phyloP scores from a whole-genome alignment of 1,284 basidiomycete genomes.

The Phellinidium pouzarii region DNA sequence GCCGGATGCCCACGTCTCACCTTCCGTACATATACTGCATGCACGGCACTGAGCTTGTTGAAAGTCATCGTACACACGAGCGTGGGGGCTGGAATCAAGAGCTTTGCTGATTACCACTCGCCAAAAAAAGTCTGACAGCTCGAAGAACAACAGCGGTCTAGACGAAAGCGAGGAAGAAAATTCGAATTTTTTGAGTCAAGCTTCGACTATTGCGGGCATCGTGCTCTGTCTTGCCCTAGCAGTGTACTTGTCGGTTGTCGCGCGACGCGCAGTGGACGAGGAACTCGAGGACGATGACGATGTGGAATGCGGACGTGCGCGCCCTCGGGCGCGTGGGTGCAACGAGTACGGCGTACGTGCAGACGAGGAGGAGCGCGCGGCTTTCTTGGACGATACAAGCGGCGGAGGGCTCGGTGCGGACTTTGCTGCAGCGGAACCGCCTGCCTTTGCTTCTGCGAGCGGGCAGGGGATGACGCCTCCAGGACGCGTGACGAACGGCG shows the following conservation, averaged over 20 bases:
- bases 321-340: background rate
- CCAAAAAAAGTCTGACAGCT: conserved; percentile 21
- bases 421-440: no score
- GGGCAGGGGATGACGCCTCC: background rate
- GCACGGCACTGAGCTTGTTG: conserved; percentile 77
- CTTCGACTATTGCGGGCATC: conserved; percentile 67
- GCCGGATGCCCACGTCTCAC: conserved; percentile 82
- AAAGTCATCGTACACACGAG: conserved; percentile 84
- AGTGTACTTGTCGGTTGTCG: conserved; percentile 73
- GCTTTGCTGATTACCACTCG: conserved; percentile 65
- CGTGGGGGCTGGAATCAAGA: conserved; percentile 76
- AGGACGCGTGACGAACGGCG: background rate
- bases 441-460: conserved; percentile 25
- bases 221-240: conserved; percentile 70
- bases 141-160: conserved; percentile 25
- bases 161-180: conserved; percentile 34
- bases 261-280: conserved; percentile 74
- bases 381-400: background rate
- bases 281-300: conserved; percentile 55
- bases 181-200: conserved; percentile 47
- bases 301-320: conserved; percentile 21
- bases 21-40: conserved; percentile 69
- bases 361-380: conserved; percentile 8
- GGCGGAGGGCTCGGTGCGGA: conserved; percentile 22
- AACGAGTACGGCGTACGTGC: conserved; percentile 4